These are phyloP conservation scores for Fusarium sarcochroum DNA, from an alignment of 2,329 filamentous ascomycete species.

Conservation along the genomic window DNA sequence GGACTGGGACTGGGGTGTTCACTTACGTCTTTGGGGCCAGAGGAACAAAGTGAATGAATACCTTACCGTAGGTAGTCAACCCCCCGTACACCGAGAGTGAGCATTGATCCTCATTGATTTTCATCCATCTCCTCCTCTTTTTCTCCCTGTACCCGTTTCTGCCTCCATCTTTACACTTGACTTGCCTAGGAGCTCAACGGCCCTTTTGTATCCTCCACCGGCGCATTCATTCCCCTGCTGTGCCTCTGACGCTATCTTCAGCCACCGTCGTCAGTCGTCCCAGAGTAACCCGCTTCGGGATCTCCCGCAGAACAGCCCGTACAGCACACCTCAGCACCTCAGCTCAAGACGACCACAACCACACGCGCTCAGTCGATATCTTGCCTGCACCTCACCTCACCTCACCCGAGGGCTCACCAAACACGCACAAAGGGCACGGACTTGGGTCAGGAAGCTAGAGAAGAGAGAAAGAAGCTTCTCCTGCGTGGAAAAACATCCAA, in stretches of 20 bases:
- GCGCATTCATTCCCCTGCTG: conserved; percentile 33
- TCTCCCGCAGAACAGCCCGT: conserved; percentile 43
- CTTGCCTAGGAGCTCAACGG: conserved; percentile 1
- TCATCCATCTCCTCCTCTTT: neutral
- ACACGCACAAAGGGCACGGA: conserved; percentile 10
- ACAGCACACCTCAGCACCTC: neutral
- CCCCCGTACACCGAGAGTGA: neutral
- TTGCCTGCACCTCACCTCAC: conserved; percentile 5
- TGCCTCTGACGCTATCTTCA: conserved; percentile 44
- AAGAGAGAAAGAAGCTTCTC: conserved; percentile 8
- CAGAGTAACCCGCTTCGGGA: conserved; percentile 44
- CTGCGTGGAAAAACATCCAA: neutral
- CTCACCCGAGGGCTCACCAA: conserved; percentile 1
- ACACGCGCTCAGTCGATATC: conserved; percentile 19
- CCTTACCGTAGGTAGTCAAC: neutral
- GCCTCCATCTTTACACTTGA: neutral
- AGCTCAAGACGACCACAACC: conserved; percentile 18
- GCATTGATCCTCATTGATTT: neutral
- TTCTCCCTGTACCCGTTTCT: conserved; percentile 3
- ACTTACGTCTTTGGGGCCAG: neutral
- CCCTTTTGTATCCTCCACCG: conserved; percentile 13
- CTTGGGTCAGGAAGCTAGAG: neutral
- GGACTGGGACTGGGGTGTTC: conserved; percentile 10
- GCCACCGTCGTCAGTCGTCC: conserved; percentile 50
- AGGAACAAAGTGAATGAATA: conserved; percentile 3